Base-by-base conservation (phyloP, 148 eudicot species). In the Rhododendron vialii region DNA sequence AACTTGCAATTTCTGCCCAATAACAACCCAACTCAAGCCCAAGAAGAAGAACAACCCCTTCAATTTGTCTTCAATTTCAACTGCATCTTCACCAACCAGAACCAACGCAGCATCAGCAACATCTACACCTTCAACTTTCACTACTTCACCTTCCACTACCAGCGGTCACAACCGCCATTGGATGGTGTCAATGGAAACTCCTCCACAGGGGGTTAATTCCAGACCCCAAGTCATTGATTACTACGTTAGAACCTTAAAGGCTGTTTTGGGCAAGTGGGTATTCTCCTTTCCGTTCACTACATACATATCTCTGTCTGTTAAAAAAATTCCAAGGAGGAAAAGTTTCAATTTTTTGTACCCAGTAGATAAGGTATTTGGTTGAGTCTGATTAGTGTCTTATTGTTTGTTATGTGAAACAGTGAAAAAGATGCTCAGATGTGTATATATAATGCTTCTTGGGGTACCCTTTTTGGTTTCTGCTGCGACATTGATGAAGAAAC, bases 401-500 rank as follows among this genome's bases (percentile, higher is more conserved):
- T 45, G 6, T 18, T 50, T 65, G 78, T 82, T 1, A 38, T 80
- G 85, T 87, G 86, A 51, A 67, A 69, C 89, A 94, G 97, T 88
- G 91, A 93, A 80, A 90, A 86, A 88, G 95, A 94, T 88, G 95
- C 98, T 41, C 94, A 92, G 84, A 91, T 86, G 89, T 90, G 93
- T 86, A 92, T 95, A 83, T 95, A 95, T 90, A 89, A 93, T 89
- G 96, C 92, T 85, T 95, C 94, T 80, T 93, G 87, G 83, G 89
- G 88, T 86, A 92, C 92, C 78, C 86, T 86, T 86, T 95, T 91
- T 74, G 93, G 98, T 47, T 95, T 95, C 77, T 94, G 96, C 86
- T 95, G 98, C 82, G 88, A 85, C 48, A 80, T 93, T 88, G 93
- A 93, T 88, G 92, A 91, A 85, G 89, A 91, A 84, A 84, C 86